phyloP scores from a whole-genome alignment of 1,139 yeast species.

The Hemisphaericaspora subhashii region DNA sequence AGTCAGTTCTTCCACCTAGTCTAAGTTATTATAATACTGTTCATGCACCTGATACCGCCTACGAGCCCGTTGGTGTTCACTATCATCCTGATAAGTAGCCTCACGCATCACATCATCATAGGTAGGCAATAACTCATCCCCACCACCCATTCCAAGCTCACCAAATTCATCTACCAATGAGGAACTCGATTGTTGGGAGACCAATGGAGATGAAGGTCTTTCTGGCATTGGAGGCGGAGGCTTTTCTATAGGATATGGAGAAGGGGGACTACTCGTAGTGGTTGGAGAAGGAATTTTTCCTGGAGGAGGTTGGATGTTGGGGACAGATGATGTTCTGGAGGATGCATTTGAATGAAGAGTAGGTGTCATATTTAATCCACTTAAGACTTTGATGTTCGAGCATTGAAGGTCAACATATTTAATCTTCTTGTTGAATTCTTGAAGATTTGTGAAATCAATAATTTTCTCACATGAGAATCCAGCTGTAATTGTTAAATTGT shows the following conservation, averaged over 20 bases:
- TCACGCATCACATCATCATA: slow-evolving; percentile 38
- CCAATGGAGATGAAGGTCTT: not conserved
- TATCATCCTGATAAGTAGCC: slow-evolving; percentile 24
- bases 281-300: slow-evolving; percentile 1
- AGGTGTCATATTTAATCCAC: slow-evolving; percentile 40
- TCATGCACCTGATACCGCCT: slow-evolving; percentile 40
- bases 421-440: slow-evolving; percentile 22
- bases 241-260: slow-evolving; percentile 6
- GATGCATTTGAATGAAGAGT: slow-evolving; percentile 21
- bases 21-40: slow-evolving; percentile 30
- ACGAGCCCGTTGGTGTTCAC: slow-evolving; percentile 31
- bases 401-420: slow-evolving; percentile 34
- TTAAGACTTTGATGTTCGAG: slow-evolving; percentile 39
- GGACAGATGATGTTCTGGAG: slow-evolving; percentile 9
- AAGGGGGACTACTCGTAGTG: slow-evolving; percentile 1
- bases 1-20: too few species aligned
- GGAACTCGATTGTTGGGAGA: slow-evolving; percentile 1
- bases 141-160: slow-evolving; percentile 4
- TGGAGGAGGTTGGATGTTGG: slow-evolving; percentile 5
- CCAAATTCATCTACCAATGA: slow-evolving; percentile 3
- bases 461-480: slow-evolving; percentile 43
- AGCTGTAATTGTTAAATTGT: slow-evolving; percentile 42
- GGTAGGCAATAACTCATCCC: slow-evolving; percentile 25
- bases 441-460: slow-evolving; percentile 19
- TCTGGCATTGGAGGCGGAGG: slow-evolving; percentile 6